Evolutionary conservation across 306 rosid genomes (phyloP).

Genomic region (Arachis hypogaea): DNA sequence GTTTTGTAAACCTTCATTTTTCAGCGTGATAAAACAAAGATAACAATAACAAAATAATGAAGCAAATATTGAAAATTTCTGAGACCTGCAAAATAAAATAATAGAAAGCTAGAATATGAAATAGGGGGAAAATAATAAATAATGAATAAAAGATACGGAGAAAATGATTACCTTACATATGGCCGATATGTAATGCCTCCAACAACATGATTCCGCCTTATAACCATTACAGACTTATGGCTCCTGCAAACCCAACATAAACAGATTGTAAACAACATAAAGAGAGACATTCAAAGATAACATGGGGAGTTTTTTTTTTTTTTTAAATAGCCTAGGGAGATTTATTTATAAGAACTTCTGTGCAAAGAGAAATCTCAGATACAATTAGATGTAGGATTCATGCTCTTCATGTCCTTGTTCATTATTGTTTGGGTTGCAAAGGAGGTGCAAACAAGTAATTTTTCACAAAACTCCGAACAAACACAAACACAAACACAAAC

Average conservation of each 20-base stretch:
- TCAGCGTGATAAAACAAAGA: conserved; percentile 7
- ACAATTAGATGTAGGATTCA: not conserved
- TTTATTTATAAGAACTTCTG: conserved; percentile 4
- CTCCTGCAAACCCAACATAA: conserved; percentile 59
- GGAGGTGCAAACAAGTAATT: not conserved
- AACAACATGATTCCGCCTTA: conserved; percentile 80
- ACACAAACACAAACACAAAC: conserved; percentile 19
- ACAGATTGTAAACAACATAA: conserved; percentile 12
- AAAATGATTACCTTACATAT: conserved; percentile 63
- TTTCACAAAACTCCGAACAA: conserved; percentile 20
- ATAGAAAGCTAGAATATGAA: not conserved
- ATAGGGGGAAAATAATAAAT: not conserved
- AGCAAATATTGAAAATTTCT: not conserved
- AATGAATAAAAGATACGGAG: conserved; percentile 8
- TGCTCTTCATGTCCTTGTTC: conserved; percentile 5
- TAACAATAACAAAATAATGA: conserved; percentile 11
- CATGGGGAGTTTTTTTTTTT: not conserved
- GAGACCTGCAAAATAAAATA: not conserved
- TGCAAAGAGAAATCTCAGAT: not conserved
- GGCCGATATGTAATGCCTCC: conserved; percentile 99
- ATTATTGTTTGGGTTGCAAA: conserved; percentile 2
- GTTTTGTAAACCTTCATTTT: conserved; percentile 24
- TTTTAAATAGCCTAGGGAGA: too few relatives aligned
- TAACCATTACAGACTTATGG: conserved; percentile 95
- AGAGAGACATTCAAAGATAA: conserved; percentile 26